A percentile compares a stretch with the other conserved stretches of the same genome.
Conservation (phyloP, 805 yeast species). For the Gaillardinia entomophila region DNA sequence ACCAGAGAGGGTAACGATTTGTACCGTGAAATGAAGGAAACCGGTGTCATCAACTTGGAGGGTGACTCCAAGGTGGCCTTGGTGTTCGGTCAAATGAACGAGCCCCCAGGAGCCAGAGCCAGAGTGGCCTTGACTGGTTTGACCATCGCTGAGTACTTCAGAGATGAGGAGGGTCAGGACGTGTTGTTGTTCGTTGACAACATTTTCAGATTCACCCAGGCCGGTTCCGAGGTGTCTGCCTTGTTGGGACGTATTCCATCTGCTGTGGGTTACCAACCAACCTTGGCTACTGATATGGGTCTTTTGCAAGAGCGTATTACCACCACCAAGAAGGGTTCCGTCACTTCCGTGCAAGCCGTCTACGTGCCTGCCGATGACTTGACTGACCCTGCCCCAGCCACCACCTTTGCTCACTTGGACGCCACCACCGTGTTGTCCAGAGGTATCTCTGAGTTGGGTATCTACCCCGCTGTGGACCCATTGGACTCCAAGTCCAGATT, state of each 20-base stretch:
- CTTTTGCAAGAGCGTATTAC: slow-evolving; percentile 99
- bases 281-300: slow-evolving; percentile 99
- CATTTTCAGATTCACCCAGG: slow-evolving; percentile 99
- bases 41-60: slow-evolving; percentile 99
- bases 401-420: slow-evolving; percentile 99
- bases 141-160: slow-evolving; percentile 99
- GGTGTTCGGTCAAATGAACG: slow-evolving; percentile 99
- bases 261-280: slow-evolving; percentile 99
- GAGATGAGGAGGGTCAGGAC: slow-evolving; percentile 99
- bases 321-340: slow-evolving; percentile 99
- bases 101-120: slow-evolving; percentile 99
- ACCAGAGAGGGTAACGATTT: slow-evolving; percentile 99
- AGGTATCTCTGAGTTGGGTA: slow-evolving; percentile 99
- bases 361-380: slow-evolving; percentile 99
- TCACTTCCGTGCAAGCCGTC: slow-evolving; percentile 99
- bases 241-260: slow-evolving; percentile 99
- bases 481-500: slow-evolving; percentile 98
- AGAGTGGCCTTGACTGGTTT: slow-evolving; percentile 99
- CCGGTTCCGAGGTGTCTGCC: slow-evolving; percentile 99
- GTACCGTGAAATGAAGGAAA: slow-evolving; percentile 99
- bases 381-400: slow-evolving; percentile 99
- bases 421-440: slow-evolving; percentile 99
- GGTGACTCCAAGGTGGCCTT: slow-evolving; percentile 99
- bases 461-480: slow-evolving; percentile 99
- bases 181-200: slow-evolving; percentile 98